A percentile compares a stretch with the other conserved stretches of the same genome.
phyloP scores from a whole-genome alignment of 2,329 filamentous ascomycete species.

The Chaetothyriales sp. region DNA sequence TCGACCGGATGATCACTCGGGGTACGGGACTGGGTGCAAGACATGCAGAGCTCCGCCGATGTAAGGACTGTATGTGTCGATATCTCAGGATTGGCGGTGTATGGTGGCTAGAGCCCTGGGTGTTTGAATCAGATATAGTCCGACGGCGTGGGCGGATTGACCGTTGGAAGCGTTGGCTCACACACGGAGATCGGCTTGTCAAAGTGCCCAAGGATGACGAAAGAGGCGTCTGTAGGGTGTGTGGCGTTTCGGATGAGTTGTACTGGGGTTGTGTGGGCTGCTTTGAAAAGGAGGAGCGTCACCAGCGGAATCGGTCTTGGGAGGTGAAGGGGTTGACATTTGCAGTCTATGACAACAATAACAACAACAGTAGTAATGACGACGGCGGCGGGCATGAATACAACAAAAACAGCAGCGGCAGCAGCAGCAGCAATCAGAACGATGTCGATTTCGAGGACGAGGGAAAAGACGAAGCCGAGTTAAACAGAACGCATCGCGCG shows the following conservation, averaged over 20 bases:
- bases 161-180: conserved; percentile 3
- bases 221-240: conserved; percentile 9
- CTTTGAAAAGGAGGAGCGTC: conserved; percentile 10
- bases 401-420: background rate
- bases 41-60: conserved; percentile 8
- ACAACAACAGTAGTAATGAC: background rate
- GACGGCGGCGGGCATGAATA: too few relatives aligned
- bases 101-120: conserved; percentile 14
- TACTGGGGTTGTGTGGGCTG: conserved; percentile 12
- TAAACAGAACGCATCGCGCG: conserved; percentile 1
- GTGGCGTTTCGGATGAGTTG: conserved; percentile 7
- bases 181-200: conserved; percentile 5
- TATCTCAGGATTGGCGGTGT: conserved; percentile 9
- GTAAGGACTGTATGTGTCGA: conserved; percentile 13
- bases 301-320: conserved; percentile 2
- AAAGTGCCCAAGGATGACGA: conserved; percentile 7
- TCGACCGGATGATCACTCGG: conserved; percentile 13
- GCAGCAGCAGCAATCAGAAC: background rate
- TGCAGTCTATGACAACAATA: background rate
- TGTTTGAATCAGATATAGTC: conserved; percentile 7
- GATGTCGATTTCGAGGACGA: background rate
- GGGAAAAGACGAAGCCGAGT: conserved; percentile 1
- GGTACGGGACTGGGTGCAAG: conserved; percentile 9
- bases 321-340: background rate
- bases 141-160: conserved; percentile 2